phyloP scores from a whole-genome alignment of 805 yeast species.

The Metschnikowia cerradonensis region DNA sequence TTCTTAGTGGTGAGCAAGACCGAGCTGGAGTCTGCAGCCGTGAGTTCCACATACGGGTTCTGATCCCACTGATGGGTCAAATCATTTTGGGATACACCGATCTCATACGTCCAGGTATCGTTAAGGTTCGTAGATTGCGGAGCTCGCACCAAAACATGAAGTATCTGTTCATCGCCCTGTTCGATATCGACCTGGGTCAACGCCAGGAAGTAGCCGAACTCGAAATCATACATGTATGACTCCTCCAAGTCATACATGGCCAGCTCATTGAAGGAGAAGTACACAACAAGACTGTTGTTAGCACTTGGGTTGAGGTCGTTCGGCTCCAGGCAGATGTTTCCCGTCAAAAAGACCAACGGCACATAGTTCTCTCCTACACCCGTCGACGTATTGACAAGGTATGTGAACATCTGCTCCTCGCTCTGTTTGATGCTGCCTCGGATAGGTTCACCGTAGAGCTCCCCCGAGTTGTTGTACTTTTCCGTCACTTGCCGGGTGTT shows the following conservation, averaged over 20 bases:
- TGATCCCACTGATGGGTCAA: conserved; percentile 69
- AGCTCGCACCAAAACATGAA: conserved; percentile 39
- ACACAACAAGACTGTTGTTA: conserved; percentile 31
- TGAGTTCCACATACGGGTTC: conserved; percentile 48
- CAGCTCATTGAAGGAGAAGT: conserved; percentile 35
- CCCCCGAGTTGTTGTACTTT: not conserved
- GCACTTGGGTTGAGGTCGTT: conserved; percentile 15
- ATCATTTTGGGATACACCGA: conserved; percentile 63
- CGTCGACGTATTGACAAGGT: conserved; percentile 40
- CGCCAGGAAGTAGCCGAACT: conserved; percentile 38
- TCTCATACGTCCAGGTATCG: conserved; percentile 55
- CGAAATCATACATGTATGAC: conserved; percentile 27
- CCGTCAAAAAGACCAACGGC: conserved; percentile 47
- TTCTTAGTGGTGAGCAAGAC: conserved; percentile 64
- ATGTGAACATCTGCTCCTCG: conserved; percentile 40
- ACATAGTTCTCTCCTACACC: conserved; percentile 46
- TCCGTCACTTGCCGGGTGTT: not conserved
- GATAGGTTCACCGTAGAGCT: conserved; percentile 23
- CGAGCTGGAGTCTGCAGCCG: conserved; percentile 68
- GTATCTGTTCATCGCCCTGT: conserved; percentile 6
- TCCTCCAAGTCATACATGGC: conserved; percentile 29
- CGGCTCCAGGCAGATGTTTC: conserved; percentile 45
- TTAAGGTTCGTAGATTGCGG: conserved; percentile 36
- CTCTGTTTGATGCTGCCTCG: conserved; percentile 32
- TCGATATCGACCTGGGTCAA: conserved; percentile 30